Evolutionary conservation across 2,329 filamentous ascomycete species (phyloP).

Genomic region (Helicocarpus griseus): DNA sequence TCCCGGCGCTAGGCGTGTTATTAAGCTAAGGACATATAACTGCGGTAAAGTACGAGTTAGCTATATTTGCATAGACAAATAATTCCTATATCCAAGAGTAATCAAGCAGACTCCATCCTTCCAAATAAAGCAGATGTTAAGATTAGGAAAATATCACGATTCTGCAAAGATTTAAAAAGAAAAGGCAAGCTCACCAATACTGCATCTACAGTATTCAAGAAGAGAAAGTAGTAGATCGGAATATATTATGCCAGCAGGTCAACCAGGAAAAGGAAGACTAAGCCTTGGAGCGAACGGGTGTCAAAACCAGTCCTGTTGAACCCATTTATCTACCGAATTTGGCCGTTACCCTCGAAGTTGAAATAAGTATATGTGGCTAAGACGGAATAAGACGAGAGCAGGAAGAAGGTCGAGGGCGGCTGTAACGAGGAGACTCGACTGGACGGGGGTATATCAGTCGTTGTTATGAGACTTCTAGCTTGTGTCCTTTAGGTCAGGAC

Average conservation of each 20-base stretch:
- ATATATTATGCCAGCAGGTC: background rate
- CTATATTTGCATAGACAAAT: background rate
- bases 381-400: background rate
- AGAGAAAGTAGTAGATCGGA: background rate
- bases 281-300: background rate
- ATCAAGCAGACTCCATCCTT: too few relatives aligned
- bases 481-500: background rate
- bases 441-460: too few relatives aligned
- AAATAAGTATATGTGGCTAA: too few relatives aligned
- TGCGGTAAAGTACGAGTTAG: background rate
- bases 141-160: background rate
- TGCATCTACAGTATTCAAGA: background rate
- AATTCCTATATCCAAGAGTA: background rate
- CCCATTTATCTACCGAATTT: background rate
- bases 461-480: too few relatives aligned
- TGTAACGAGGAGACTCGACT: background rate
- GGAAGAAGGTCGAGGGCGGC: background rate
- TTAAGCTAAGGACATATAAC: background rate
- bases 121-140: background rate
- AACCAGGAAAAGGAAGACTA: background rate
- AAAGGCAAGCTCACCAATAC: background rate
- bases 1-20: background rate
- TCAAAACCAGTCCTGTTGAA: background rate
- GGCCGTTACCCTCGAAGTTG: too few relatives aligned
- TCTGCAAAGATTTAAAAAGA: background rate